Evolutionary conservation across 2,329 filamentous ascomycete genomes (phyloP).

Genomic region (Elsinoe necatrix): DNA sequence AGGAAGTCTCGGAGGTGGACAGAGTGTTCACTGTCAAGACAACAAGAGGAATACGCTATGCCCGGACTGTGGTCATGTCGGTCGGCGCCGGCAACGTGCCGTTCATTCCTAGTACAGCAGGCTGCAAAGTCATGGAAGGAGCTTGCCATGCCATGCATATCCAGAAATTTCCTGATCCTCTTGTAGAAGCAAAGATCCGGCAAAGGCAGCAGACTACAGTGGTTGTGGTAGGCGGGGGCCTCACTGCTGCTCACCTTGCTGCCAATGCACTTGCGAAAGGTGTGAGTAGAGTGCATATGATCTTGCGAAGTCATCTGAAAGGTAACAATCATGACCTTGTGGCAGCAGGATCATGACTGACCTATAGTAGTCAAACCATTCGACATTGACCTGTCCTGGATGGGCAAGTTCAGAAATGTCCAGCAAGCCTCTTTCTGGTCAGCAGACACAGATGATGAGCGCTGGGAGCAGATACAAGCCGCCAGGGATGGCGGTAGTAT

Average conservation of each 20-base stretch:
- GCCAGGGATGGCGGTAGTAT: slow-evolving; percentile 71
- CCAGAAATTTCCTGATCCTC: slow-evolving; percentile 46
- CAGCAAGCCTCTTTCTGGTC: slow-evolving; percentile 71
- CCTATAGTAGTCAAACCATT: slow-evolving; percentile 58
- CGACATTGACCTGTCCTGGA: slow-evolving; percentile 68
- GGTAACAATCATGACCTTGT: slow-evolving; percentile 17
- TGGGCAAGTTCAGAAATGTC: slow-evolving; percentile 72
- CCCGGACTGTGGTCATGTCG: slow-evolving; percentile 58
- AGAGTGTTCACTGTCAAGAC: slow-evolving; percentile 60
- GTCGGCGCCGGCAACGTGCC: slow-evolving; percentile 60
- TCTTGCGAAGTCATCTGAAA: slow-evolving; percentile 54
- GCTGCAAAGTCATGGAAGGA: slow-evolving; percentile 32
- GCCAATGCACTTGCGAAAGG: slow-evolving; percentile 58
- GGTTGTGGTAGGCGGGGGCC: slow-evolving; percentile 63
- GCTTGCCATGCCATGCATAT: slow-evolving; percentile 59
- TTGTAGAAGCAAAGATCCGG: slow-evolving; percentile 47
- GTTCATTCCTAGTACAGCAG: slow-evolving; percentile 33
- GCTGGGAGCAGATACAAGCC: slow-evolving; percentile 54
- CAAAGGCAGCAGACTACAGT: slow-evolving; percentile 49
- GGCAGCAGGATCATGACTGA: neutral
- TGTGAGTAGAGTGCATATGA: slow-evolving; percentile 58
- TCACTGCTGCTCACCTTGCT: slow-evolving; percentile 66
- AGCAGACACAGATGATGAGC: slow-evolving; percentile 61
- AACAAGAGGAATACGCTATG: slow-evolving; percentile 46
- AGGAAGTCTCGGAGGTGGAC: slow-evolving; percentile 32